Evolutionary conservation across 345 rosid species (phyloP).

Genomic region (Citropsis articulata): DNA sequence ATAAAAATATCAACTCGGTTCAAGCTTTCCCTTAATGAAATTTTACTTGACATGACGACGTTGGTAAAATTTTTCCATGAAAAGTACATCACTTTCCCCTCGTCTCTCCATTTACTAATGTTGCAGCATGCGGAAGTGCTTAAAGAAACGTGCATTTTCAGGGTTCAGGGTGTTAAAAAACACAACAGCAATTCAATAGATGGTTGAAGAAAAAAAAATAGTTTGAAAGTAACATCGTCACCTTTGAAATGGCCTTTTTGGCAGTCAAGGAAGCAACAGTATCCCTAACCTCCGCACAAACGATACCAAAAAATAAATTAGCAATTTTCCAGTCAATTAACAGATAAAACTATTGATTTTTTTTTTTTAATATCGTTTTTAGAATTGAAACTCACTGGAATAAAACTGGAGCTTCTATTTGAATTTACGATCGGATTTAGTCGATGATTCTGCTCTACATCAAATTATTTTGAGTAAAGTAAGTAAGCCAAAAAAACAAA

Average conservation of each 20-base stretch:
- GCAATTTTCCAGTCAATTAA: no score
- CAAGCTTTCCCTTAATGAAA: neutral
- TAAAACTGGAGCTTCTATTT: conserved; percentile 61
- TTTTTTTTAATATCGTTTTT: neutral
- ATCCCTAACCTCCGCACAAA: conserved; percentile 61
- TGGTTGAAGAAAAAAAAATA: neutral
- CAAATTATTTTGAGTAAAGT: neutral
- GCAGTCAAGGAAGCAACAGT: conserved; percentile 49
- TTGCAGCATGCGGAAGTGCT: neutral
- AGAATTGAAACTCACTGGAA: conserved; percentile 38
- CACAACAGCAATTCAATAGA: neutral
- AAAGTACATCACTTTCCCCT: neutral
- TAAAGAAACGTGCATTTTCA: neutral
- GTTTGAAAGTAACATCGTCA: conserved; percentile 17
- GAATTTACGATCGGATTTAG: conserved; percentile 51
- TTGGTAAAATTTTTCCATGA: neutral
- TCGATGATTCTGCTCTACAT: conserved; percentile 3
- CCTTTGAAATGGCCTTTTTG: conserved; percentile 54
- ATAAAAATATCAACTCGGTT: neutral
- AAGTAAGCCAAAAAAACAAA: neutral
- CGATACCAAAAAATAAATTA: neutral
- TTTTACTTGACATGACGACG: neutral
- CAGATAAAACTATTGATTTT: no score
- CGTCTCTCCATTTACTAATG: no score
- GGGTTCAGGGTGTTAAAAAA: neutral